A percentile compares a stretch with the other conserved stretches of the same genome.
Evolutionary conservation across 2,329 filamentous ascomycete species (phyloP).

Genomic region (Trichophyton rubrum): DNA sequence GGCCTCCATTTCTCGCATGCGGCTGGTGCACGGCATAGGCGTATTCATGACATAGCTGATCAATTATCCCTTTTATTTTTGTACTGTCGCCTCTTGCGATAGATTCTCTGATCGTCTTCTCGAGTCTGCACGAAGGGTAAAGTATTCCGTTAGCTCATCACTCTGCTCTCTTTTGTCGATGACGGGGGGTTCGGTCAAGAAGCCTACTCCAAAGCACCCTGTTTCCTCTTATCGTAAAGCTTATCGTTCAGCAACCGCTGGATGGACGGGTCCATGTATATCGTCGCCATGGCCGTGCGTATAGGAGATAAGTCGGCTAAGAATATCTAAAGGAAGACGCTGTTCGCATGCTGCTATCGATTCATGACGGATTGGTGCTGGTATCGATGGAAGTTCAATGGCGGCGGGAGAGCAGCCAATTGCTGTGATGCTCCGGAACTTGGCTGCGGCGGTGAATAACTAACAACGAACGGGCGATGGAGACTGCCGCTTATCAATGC

Average conservation of each 20-base stretch:
- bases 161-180: neutral
- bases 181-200: neutral
- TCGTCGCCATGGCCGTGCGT: conserved; percentile 8
- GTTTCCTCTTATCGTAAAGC: conserved; percentile 96
- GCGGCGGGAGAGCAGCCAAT: conserved; percentile 2
- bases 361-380: neutral
- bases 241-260: conserved; percentile 92
- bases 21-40: conserved; percentile 95
- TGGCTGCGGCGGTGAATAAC: neutral
- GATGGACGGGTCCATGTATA: conserved; percentile 69
- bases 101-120: conserved; percentile 78
- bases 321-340: neutral
- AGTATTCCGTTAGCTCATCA: neutral
- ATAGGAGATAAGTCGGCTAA: neutral
- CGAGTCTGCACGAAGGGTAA: conserved; percentile 49
- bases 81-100: conserved; percentile 64
- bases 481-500: neutral
- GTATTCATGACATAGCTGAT: conserved; percentile 94
- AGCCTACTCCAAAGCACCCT: conserved; percentile 84
- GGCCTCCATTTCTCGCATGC: conserved; percentile 86
- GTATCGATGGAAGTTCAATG: neutral
- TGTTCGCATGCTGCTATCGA: conserved; percentile 2
- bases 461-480: neutral
- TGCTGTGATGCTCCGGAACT: neutral
- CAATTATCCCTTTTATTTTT: conserved; percentile 72